Base-by-base conservation (phyloP, 2,329 filamentous ascomycete genomes). In the Penicillium sclerotiorum region DNA sequence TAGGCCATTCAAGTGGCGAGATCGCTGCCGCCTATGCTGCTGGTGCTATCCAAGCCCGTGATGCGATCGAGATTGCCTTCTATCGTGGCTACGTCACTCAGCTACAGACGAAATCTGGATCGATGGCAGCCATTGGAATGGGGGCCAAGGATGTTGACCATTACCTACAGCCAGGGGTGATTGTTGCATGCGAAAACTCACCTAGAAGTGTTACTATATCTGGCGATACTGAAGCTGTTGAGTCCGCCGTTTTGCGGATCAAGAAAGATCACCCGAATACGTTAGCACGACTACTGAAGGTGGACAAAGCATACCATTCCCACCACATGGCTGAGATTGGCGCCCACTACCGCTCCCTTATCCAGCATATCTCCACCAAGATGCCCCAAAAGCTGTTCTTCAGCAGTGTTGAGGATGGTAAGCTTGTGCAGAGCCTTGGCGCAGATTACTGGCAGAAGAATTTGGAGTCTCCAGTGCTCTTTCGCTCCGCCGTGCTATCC, bases 1-100 rank as follows among this genome's bases (percentile, higher is more conserved):
- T 57, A 1, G 59, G 60, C 1, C 59, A 63, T 36, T 59, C 56
- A 8, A 60, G 56, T 40, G 60, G 60, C 1, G 60, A 63, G 18
- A 58, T 63, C 32, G 56, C 51, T 4, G 60, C 59, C 1, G 59
- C 60, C 8, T 61, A 63, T 32, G 52, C 59, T 0, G 48, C 59
- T 17, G 49, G 56, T 5, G 54, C 47, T 1, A 40, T 63, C 2
- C 33, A 30, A 2, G 18, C 39, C 1, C 15, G 20, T 6, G 32
- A 28, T 4, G 57, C 59, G 2, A 60, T 61, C 17, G 32, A 33
- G 4, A 7, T 53, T 7, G 49, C 50, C 5, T 62, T 55, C 17
- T 45, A 54, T 15, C 54, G 60, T 2, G 59, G 60, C 1, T 7
- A 44, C 11, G 42, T 37, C 6, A 36, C 43, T 3, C 37, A 40